These are phyloP conservation scores for Nectriaceae sp. DNA, from an alignment of 2,329 filamentous ascomycete genomes.

Conservation along the genomic window DNA sequence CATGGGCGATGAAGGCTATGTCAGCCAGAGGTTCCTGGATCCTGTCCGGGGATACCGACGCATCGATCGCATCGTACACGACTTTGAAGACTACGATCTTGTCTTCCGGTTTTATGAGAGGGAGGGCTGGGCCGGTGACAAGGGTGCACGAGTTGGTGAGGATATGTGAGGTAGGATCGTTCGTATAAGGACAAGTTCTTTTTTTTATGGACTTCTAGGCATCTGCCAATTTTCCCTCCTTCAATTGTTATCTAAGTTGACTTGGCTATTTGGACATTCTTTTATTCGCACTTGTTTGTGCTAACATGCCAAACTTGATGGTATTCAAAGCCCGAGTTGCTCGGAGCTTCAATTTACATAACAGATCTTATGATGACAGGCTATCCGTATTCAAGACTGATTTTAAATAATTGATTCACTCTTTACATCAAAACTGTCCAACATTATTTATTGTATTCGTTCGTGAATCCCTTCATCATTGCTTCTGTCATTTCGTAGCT, in stretches of 20 bases:
- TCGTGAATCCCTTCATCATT: too few species aligned
- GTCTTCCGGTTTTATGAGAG: constrained; percentile 97
- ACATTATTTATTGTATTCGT: too few species aligned
- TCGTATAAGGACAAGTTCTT: neutral
- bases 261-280: constrained; percentile 4
- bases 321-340: too few species aligned
- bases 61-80: constrained; percentile 93
- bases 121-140: constrained; percentile 69
- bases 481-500: too few species aligned
- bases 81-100: constrained; percentile 95
- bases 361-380: too few species aligned
- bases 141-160: constrained; percentile 57
- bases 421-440: too few species aligned
- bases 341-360: too few species aligned
- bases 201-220: neutral
- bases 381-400: too few species aligned
- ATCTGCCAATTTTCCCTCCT: neutral
- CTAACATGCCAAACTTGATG: too few species aligned
- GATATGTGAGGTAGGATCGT: constrained; percentile 33
- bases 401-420: too few species aligned
- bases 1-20: constrained; percentile 41
- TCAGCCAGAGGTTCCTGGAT: constrained; percentile 65
- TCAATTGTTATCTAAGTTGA: constrained; percentile 1
- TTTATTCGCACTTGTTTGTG: constrained; percentile 2
- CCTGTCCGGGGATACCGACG: constrained; percentile 82